These are phyloP conservation scores for Smittium culicis DNA, from an alignment of 371 early-diverging fungal genomes.

Conservation along the genomic window DNA sequence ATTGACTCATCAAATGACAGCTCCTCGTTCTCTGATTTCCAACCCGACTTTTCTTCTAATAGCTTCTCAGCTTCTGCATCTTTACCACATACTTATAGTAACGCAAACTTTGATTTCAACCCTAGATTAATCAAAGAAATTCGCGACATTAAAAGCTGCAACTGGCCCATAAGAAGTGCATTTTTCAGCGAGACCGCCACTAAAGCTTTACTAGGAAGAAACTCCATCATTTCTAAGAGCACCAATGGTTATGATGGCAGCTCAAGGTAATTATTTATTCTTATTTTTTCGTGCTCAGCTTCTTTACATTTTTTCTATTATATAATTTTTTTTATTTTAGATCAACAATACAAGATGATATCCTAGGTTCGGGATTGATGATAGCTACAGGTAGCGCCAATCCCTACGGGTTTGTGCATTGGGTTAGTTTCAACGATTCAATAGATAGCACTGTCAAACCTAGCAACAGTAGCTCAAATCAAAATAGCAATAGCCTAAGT, in stretches of 20 bases:
- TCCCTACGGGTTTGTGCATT: constrained; percentile 45
- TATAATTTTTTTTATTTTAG: not conserved
- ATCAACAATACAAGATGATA: not conserved
- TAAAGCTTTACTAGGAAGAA: not conserved
- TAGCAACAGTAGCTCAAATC: not conserved
- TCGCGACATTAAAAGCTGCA: constrained; percentile 29
- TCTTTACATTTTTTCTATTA: not conserved
- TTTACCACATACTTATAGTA: not conserved
- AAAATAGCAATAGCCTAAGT: not conserved
- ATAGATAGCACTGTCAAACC: not conserved
- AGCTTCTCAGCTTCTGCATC: not conserved
- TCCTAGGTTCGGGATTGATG: constrained; percentile 25
- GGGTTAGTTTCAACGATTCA: constrained; percentile 21
- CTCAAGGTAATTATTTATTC: not conserved
- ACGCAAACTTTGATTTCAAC: constrained; percentile 12
- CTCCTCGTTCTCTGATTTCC: not conserved
- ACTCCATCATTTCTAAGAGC: not conserved
- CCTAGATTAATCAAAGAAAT: constrained; percentile 31
- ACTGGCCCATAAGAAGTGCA: constrained; percentile 55
- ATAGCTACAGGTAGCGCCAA: constrained; percentile 47
- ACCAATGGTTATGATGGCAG: not conserved
- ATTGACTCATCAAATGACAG: constrained; percentile 11
- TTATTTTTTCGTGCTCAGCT: not conserved
- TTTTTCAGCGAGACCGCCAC: constrained; percentile 27
- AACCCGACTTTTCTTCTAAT: too few relatives aligned